These are phyloP conservation scores for Penicillium crystallinum DNA, from an alignment of 495 filamentous ascomycete species.

Conservation along the genomic window DNA sequence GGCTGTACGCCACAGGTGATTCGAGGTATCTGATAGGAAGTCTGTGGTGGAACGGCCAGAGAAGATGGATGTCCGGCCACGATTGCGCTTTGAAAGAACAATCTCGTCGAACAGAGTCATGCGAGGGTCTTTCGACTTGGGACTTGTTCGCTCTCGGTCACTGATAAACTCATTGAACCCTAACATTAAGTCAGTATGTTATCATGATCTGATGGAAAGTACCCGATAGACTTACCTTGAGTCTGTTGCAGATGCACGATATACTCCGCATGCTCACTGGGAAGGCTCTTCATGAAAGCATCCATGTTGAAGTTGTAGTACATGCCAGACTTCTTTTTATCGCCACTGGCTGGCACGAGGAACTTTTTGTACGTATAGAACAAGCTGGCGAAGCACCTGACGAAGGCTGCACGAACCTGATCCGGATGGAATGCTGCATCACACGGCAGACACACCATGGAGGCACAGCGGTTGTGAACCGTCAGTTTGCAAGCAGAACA, in stretches of 20 bases:
- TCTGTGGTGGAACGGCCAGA: conserved; percentile 49
- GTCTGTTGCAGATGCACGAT: conserved; percentile 83
- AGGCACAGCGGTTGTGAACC: conserved; percentile 77
- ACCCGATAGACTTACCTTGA: conserved; percentile 58
- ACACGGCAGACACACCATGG: conserved; percentile 78
- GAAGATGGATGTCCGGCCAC: conserved; percentile 58
- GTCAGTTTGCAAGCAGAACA: conserved; percentile 73
- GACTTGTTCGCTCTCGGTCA: conserved; percentile 62
- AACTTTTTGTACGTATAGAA: conserved; percentile 94
- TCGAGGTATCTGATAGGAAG: conserved; percentile 79
- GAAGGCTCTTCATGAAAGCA: conserved; percentile 83
- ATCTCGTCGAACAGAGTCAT: conserved; percentile 94
- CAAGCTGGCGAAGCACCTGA: conserved; percentile 87
- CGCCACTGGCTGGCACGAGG: conserved; percentile 65
- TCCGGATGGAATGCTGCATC: conserved; percentile 86
- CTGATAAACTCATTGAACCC: conserved; percentile 97
- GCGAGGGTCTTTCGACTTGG: conserved; percentile 52
- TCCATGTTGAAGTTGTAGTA: conserved; percentile 94
- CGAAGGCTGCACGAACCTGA: conserved; percentile 87
- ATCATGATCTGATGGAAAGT: neutral
- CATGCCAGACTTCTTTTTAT: conserved; percentile 82
- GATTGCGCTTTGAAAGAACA: conserved; percentile 88
- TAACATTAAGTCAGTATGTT: conserved; percentile 24
- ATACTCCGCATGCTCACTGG: conserved; percentile 86
- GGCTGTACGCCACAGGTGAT: conserved; percentile 90